phyloP scores from a whole-genome alignment of 2,329 filamentous ascomycete genomes.

The Trichoderma oligosporum region DNA sequence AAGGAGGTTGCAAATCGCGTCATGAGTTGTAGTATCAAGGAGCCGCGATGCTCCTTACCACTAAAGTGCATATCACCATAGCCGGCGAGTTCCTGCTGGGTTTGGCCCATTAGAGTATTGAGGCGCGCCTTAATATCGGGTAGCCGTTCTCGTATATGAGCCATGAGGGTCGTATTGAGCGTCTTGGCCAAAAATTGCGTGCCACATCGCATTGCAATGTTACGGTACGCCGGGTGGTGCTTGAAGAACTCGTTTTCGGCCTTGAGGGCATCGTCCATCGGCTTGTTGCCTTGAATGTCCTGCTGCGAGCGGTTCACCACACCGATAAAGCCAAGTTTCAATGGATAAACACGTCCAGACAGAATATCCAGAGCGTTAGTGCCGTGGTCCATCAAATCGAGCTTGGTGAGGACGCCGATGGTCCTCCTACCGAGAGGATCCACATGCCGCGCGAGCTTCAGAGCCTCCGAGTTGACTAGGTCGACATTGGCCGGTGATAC shows the following conservation, averaged over 20 bases:
- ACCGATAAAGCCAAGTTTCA: constrained; percentile 96
- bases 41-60: constrained; percentile 93
- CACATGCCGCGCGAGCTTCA: constrained; percentile 95
- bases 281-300: constrained; percentile 93
- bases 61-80: constrained; percentile 98
- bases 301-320: constrained; percentile 98
- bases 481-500: constrained; percentile 98
- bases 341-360: constrained; percentile 91
- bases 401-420: constrained; percentile 93
- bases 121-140: constrained; percentile 97
- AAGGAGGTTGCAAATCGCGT: constrained; percentile 97
- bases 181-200: constrained; percentile 94
- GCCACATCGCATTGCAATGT: constrained; percentile 89
- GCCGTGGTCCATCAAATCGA: constrained; percentile 98
- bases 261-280: constrained; percentile 86
- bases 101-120: constrained; percentile 99
- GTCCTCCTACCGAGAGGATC: constrained; percentile 91
- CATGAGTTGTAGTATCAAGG: constrained; percentile 94
- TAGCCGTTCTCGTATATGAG: constrained; percentile 89
- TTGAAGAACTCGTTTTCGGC: constrained; percentile 93
- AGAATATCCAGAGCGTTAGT: constrained; percentile 97
- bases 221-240: constrained; percentile 94
- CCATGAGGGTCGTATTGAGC: constrained; percentile 91
- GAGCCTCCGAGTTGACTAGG: constrained; percentile 93
- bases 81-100: constrained; percentile 94